A percentile compares a stretch with the other conserved stretches of the same genome.
phyloP scores from a whole-genome alignment of 345 rosid species.

The Eutrema heterophyllum region DNA sequence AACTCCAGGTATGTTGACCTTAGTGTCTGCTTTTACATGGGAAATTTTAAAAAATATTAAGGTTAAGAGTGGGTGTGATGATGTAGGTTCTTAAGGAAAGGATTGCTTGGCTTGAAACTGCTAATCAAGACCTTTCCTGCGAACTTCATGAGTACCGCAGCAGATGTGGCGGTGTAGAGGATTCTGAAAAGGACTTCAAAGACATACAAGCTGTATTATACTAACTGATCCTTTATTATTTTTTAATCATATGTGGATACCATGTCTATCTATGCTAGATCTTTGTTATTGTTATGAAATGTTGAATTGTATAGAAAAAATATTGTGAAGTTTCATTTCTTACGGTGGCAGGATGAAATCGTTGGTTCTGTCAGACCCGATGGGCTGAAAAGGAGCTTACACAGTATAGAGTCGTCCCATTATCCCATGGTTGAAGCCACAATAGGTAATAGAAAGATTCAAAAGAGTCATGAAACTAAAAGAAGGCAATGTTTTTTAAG shows the following conservation, averaged over 20 bases:
- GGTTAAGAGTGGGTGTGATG: background rate
- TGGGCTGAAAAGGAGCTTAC: slow-evolving; percentile 84
- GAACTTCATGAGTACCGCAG: slow-evolving; percentile 83
- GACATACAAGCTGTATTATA: slow-evolving; percentile 62
- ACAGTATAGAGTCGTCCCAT: slow-evolving; percentile 69
- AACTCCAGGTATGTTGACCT: slow-evolving; percentile 61
- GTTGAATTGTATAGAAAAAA: background rate
- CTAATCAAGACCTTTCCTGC: slow-evolving; percentile 86
- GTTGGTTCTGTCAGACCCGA: slow-evolving; percentile 63
- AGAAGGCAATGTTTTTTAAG: background rate
- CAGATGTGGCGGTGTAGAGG: slow-evolving; percentile 52
- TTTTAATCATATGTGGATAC: background rate
- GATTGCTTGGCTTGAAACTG: slow-evolving; percentile 90
- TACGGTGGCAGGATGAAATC: slow-evolving; percentile 66
- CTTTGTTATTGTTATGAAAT: background rate
- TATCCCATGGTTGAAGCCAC: slow-evolving; percentile 78
- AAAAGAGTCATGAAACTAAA: background rate
- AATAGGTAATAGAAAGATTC: slow-evolving; percentile 40
- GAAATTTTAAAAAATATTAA: background rate
- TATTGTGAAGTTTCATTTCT: no score
- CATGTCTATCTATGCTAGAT: background rate
- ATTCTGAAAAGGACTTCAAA: slow-evolving; percentile 64
- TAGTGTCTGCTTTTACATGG: background rate
- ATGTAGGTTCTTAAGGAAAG: slow-evolving; percentile 81
- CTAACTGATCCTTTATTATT: background rate